These are phyloP conservation scores for Hygrophila difformis DNA, from an alignment of 257 asterid genomes.

Conservation along the genomic window DNA sequence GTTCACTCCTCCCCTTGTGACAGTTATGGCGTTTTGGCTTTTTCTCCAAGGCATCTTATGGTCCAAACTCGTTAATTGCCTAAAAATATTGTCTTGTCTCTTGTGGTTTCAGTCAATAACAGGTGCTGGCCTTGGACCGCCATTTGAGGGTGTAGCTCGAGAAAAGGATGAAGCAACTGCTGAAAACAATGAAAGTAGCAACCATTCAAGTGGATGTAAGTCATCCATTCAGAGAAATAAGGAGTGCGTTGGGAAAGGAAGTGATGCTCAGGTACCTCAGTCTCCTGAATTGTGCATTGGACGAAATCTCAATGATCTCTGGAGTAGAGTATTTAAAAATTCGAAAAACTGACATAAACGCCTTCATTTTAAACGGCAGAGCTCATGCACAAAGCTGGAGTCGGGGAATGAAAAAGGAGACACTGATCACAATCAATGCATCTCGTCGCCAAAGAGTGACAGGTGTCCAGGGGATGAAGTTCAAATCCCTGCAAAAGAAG, in stretches of 20 bases:
- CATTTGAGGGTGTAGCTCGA: constrained; percentile 46
- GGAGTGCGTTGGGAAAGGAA: constrained; percentile 49
- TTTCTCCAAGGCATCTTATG: neutral
- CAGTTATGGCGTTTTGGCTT: constrained; percentile 3
- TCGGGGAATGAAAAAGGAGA: constrained; percentile 43
- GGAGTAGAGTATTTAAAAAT: too few species aligned
- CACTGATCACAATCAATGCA: constrained; percentile 20
- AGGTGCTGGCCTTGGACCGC: constrained; percentile 32
- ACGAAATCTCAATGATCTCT: neutral
- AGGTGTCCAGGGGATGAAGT: constrained; percentile 16
- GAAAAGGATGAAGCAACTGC: constrained; percentile 59
- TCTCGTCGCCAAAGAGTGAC: constrained; percentile 19
- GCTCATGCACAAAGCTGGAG: constrained; percentile 88
- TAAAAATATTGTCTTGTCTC: neutral
- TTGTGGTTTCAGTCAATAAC: constrained; percentile 28
- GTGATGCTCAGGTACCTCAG: constrained; percentile 51
- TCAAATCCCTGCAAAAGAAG: constrained; percentile 23
- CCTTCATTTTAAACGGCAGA: constrained; percentile 35
- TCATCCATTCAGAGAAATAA: constrained; percentile 39
- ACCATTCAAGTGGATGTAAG: constrained; percentile 42
- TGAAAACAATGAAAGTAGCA: constrained; percentile 45
- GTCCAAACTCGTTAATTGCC: constrained; percentile 1
- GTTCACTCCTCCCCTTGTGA: constrained; percentile 15
- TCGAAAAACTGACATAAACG: too few species aligned
- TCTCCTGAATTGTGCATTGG: neutral